Evolutionary conservation across 2,329 filamentous ascomycete genomes (phyloP), one percentile per base, ranked within the genome.

Genomic region (Colletotrichum lini): DNA sequence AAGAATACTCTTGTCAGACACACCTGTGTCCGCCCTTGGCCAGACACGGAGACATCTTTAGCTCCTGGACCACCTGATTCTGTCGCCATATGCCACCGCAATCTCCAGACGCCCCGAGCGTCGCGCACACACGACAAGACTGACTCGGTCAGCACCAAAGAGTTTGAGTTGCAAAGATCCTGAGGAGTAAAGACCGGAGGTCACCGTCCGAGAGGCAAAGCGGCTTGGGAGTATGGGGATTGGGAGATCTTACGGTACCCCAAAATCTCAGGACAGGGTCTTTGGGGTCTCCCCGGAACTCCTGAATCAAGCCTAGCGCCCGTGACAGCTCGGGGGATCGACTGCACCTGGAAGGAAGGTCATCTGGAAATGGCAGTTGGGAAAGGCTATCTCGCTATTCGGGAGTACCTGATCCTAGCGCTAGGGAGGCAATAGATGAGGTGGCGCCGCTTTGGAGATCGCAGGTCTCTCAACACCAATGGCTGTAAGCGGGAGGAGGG

Each of bases 221-320:
- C 42, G 30, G 52, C 53, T 40, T 49, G 40, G 30, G 42, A 62
- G 53, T 60, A 59, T 54, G 59, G 65, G 40, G 59, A 68, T 44
- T 35, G 67, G 50, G 38, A 69, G 59, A 72, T 72, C 69, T 60
- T 30, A 54, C 53, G 35, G 54, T 65, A 70, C 70, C 66, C 70
- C 53, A 70, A 38, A 66, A 50, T 54, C 52, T 57, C 56, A 59
- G 70, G 26, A 70, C 56, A 72, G 66, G 53, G 65, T 68, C 65
- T 21, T 60, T 58, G 56, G 52, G 45, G 40, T 26, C n/a, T 70
- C 54, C 70, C 70, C 70, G 56, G 70, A 57, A 59, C 45, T 56
- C 26, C 66, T 44, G 21, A 72, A 66, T 58, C 26, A 56, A 72
- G 70, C 49, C 23, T 72, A 70, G 66, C 54, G 54, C 58, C 35